Base-by-base conservation (phyloP, 805 yeast genomes). In the Metschnikowia cerradonensis region DNA sequence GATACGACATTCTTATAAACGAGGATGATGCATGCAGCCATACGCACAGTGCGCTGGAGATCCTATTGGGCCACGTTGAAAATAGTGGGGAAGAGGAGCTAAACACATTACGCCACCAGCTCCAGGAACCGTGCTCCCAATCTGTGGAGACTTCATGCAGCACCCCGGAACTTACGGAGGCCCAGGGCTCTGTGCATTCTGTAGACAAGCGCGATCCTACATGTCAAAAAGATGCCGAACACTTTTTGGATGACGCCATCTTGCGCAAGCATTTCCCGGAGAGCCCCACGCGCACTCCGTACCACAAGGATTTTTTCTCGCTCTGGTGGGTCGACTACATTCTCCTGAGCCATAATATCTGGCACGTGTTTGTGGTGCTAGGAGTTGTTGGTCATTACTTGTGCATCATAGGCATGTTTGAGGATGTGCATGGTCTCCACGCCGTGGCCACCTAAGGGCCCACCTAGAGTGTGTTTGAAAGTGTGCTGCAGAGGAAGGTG, bases 381-480 rank as follows among this genome's bases (percentile, higher is more conserved):
- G 99, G 99, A 2, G 83, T 90, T n/a, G 67, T 87, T 39, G 96
- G 95, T 32, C 98, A 92, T 67, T 94, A 91, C 67, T 74, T 75
- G 50, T 92, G 95, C 13, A 73, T 90, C 36, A 71, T 89, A 54
- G 83, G 81, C 51, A 84, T 91, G 87, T 84, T 84, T 56, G 74
- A 73, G 45, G 73, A 71, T 31, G 57, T 67, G 23, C 57, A 54
- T 34, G 15, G 42, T 3, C 49, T 36, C 26, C 41, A 33, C 6
- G 31, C 31, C 37, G 31, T 14, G n/a, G 11, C 20, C 32, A 11
- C 31, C 23, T 40, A 40, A 33, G 22, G 22, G 11, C 20, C 38
- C 32, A 17, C 30, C 34, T 40, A 26, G 34, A 33, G 15, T 20
- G 20, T 20, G 19, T 20, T 26, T 26, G 10, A 8, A n/a, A 8